Base-by-base conservation (phyloP, 1,284 basidiomycete species). In the Acaromyces ingoldii region DNA sequence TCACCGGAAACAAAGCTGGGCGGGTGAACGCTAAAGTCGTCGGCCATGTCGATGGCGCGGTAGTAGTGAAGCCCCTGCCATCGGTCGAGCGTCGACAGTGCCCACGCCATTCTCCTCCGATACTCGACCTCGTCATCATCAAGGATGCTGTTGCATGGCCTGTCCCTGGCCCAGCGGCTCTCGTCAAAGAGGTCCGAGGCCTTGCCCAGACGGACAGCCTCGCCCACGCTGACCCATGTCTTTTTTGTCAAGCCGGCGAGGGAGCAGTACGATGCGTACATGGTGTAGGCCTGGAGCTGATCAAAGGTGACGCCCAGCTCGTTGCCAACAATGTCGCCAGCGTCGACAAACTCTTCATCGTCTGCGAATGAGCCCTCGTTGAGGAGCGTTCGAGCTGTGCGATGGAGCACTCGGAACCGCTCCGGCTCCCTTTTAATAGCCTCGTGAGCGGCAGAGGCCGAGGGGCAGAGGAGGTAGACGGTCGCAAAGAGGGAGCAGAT, bases 221-320 rank as follows among this genome's bases (percentile, higher is more conserved):
- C 31, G 28, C 42, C 42, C 6, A 45, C 19, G 28, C 13, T 15
- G 42, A 10, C 19, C 22, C 21, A 45, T 15, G 22, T 17, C 22
- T 45, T 45, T 29, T 45, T 29, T 26, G 5, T 42, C 39, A 42
- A 42, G 4, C 21, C 39, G 15, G 39, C 15, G 4, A 24, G 13
- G 15, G 13, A 21, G 13, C 21, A 17, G 13, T 42, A 42, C n/a
- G 24, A 42, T 21, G 22, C 24, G 13, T n/a, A 42, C 13, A 42
- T 24, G 9, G 39, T 42, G n/a, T 42, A 21, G n/a, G 39, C 39
- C 13, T 42, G n/a, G n/a, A 42, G 28, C 28, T 42, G 39, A 42
- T 26, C n/a, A 7, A 42, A n/a, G 17, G 24, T 37, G n/a, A n/a
- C n/a, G n/a, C n/a, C n/a, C n/a, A n/a, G n/a, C n/a, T n/a, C n/a